These are phyloP conservation scores for Secale cereale DNA, from an alignment of 176 grass and related monocot species.

Conservation along the genomic window DNA sequence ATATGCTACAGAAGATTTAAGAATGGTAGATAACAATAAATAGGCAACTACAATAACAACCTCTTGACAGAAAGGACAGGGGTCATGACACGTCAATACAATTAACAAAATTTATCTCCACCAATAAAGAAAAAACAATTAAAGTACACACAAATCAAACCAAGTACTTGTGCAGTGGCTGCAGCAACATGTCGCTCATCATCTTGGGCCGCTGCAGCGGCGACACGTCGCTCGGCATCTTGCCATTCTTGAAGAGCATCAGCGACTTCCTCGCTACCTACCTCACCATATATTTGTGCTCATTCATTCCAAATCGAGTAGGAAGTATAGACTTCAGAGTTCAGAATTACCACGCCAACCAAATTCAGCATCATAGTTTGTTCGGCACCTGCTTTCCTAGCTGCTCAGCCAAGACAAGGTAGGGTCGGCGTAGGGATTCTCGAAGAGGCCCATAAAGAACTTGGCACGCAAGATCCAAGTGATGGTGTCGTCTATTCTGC, in stretches of 20 bases:
- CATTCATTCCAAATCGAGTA: constrained; percentile 27
- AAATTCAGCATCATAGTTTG: neutral
- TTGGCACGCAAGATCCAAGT: constrained; percentile 75
- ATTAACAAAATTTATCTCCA: too few relatives aligned
- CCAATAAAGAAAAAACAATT: neutral
- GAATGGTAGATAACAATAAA: too few relatives aligned
- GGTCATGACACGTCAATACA: too few relatives aligned
- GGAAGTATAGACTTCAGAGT: neutral
- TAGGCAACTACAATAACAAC: too few relatives aligned
- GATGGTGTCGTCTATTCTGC: constrained; percentile 78
- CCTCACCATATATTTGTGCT: constrained; percentile 72
- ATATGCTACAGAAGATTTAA: too few relatives aligned
- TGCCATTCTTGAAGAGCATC: constrained; percentile 86
- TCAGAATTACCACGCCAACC: neutral
- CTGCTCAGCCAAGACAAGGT: constrained; percentile 41
- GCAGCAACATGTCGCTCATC: too few relatives aligned
- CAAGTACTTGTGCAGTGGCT: constrained; percentile 37
- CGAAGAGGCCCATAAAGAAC: constrained; percentile 83
- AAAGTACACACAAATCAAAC: too few relatives aligned
- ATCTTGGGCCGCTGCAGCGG: constrained; percentile 46
- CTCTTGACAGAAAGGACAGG: too few relatives aligned
- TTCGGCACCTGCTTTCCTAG: constrained; percentile 62
- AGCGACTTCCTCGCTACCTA: constrained; percentile 76
- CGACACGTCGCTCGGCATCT: constrained; percentile 24
- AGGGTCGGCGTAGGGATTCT: constrained; percentile 60